A percentile compares a stretch with the other conserved stretches of the same genome.
Evolutionary conservation across 495 filamentous ascomycete genomes (phyloP).

Genomic region (Lichenothelia convexa): DNA sequence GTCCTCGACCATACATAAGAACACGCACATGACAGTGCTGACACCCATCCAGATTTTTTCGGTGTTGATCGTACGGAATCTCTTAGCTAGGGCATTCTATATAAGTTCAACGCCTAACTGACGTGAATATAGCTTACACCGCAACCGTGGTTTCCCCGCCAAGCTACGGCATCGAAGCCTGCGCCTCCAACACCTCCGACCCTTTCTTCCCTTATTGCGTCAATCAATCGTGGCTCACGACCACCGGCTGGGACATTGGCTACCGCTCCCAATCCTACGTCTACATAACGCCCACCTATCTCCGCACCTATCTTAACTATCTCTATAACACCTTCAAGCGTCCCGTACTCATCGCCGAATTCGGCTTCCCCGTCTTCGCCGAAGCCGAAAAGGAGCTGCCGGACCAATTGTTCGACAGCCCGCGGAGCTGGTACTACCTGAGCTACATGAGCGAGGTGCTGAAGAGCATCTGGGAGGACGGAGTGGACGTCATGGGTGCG

Average conservation of each 20-base stretch:
- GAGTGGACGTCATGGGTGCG: constrained; percentile 8
- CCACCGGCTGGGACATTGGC: not conserved
- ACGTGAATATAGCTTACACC: no score
- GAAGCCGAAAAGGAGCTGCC: not conserved
- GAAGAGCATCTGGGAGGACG: constrained; percentile 9
- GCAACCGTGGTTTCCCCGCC: not conserved
- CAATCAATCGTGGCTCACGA: not conserved
- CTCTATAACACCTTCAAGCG: constrained; percentile 1
- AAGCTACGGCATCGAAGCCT: not conserved
- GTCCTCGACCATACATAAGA: no score
- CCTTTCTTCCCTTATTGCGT: not conserved
- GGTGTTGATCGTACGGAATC: not conserved
- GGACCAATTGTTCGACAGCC: constrained; percentile 4
- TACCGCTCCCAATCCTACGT: not conserved
- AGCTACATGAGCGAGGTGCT: constrained; percentile 6
- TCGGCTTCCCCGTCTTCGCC: constrained; percentile 5
- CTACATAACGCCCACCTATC: not conserved
- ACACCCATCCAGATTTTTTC: not conserved
- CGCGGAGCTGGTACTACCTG: constrained; percentile 7
- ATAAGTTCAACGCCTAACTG: no score
- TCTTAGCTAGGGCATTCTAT: no score
- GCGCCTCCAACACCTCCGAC: not conserved
- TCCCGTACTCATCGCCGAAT: constrained; percentile 2
- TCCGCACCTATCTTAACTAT: not conserved
- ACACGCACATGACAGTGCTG: not conserved